Evolutionary conservation across 2,329 filamentous ascomycete genomes (phyloP).

Genomic region (Cercospora berteroae): DNA sequence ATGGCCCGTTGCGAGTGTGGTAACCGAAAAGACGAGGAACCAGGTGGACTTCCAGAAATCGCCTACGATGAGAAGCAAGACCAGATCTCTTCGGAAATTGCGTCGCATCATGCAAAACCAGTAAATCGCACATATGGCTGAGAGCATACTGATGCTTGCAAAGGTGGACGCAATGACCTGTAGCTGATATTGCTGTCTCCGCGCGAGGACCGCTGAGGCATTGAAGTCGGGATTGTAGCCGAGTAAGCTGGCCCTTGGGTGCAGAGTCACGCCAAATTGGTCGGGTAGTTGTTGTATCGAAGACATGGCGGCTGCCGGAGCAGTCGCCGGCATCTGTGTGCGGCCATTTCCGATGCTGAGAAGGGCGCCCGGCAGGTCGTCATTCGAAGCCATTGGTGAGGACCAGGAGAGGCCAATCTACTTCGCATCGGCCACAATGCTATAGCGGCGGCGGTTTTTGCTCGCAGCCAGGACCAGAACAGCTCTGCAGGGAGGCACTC

Average conservation of each 20-base stretch:
- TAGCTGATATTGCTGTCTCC: slow-evolving; percentile 28
- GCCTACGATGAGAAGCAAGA: slow-evolving; percentile 70
- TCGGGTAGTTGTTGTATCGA: not conserved
- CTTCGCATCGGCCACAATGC: not conserved
- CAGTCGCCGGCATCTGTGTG: not conserved
- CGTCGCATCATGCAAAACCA: slow-evolving; percentile 74
- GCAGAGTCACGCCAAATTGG: not conserved
- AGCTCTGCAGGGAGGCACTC: slow-evolving; percentile 8
- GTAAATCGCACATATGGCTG: slow-evolving; percentile 59
- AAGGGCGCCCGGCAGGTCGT: not conserved
- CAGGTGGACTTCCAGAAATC: slow-evolving; percentile 69
- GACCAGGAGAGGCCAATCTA: not conserved
- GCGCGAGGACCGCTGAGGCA: slow-evolving; percentile 21
- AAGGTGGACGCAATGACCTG: slow-evolving; percentile 38
- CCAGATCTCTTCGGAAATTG: slow-evolving; percentile 71
- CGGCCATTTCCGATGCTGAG: not conserved
- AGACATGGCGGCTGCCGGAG: not conserved
- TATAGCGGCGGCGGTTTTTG: not conserved
- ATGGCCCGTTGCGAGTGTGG: slow-evolving; percentile 54
- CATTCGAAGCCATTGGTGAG: slow-evolving; percentile 2
- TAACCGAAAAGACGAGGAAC: slow-evolving; percentile 64
- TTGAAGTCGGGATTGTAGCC: slow-evolving; percentile 24
- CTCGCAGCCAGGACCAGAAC: not conserved
- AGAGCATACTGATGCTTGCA: slow-evolving; percentile 55
- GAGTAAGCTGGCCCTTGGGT: not conserved